phyloP scores from a whole-genome alignment of 2,329 filamentous ascomycete species.

The Ceratocystis papillata region DNA sequence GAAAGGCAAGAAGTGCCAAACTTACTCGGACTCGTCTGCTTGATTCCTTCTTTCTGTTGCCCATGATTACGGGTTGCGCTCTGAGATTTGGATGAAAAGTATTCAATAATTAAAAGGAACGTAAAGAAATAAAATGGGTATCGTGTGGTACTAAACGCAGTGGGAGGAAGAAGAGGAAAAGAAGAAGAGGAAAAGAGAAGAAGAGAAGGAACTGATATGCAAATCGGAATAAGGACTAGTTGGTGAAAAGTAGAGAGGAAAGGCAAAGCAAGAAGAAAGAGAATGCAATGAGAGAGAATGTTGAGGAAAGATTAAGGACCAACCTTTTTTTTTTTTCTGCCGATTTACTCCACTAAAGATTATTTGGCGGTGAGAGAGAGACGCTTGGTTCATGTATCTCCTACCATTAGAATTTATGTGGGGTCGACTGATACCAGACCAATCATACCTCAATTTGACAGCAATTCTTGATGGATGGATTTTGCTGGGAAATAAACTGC shows the following conservation, averaged over 20 bases:
- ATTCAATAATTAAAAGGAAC: constrained; percentile 25
- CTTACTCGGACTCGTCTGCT: constrained; percentile 57
- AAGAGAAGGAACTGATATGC: background rate
- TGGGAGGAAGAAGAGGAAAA: background rate
- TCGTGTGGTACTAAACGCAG: background rate
- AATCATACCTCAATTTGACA: constrained; percentile 7
- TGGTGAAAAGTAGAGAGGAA: constrained; percentile 12
- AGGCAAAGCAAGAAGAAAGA: constrained; percentile 3
- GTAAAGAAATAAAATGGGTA: constrained; percentile 19
- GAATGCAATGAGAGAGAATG: constrained; percentile 14
- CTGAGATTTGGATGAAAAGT: constrained; percentile 9
- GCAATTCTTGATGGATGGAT: constrained; percentile 9
- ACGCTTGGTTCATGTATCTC: background rate
- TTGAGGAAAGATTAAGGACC: constrained; percentile 9
- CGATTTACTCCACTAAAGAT: constrained; percentile 27
- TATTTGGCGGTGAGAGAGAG: constrained; percentile 20
- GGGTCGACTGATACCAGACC: background rate
- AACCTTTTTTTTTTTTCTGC: constrained; percentile 29
- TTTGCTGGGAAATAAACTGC: constrained; percentile 6
- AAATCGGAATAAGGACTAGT: background rate
- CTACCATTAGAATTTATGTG: constrained; percentile 1
- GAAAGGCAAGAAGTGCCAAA: background rate
- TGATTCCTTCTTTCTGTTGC: constrained; percentile 84
- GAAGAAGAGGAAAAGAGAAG: background rate
- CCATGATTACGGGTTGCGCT: constrained; percentile 46